Evolutionary conservation across 495 filamentous ascomycete species (phyloP), one percentile per base, ranked within the genome.

Genomic region (Cryomyces minteri): DNA sequence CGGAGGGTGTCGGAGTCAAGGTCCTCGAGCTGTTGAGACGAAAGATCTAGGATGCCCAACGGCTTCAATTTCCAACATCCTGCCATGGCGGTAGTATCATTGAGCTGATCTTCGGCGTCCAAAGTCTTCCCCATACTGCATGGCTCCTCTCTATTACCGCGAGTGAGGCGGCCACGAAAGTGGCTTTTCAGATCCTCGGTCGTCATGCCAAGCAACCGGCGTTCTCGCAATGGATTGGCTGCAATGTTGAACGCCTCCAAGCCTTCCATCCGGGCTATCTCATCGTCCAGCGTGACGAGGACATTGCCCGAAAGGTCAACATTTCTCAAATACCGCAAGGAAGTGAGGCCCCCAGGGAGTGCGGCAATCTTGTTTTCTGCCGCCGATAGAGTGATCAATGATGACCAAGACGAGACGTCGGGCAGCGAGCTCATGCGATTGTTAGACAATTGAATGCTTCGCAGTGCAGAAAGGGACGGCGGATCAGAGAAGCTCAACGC

Each of bases 271-370:
- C 18, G 18, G 1, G 18, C 18, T 25, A 25, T 25, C 1, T 25
- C 2, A 2, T 25, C 18, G 18, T 25, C 18, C 18, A 25, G 2
- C 18, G 18, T 25, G 18, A 25, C 18, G 18, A 25, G 18, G 2
- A 25, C 1, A 57, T 99, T 99, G 40, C 76, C 77, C 6, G 82
- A 81, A 47, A 96, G 76, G 58, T 94, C 83, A 12, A 80, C 77
- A 32, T 73, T 80, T 49, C 72, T 76, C 32, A 99, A 53, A 33
- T 70, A 76, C 25, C 69, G 58, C 28, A 94, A 69, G 4, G 61
- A 61, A 2, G 72, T 66, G 45, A 98, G 77, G 1, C 86, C 88
- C 30, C 73, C 66, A 0, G 90, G 90, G 36, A 96, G 61, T 6
- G 68, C 67, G 9, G 73, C 62, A 18, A 98, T 69, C 45, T 68